phyloP scores from a whole-genome alignment of 306 rosid genomes.

The Biancaea sappan region DNA sequence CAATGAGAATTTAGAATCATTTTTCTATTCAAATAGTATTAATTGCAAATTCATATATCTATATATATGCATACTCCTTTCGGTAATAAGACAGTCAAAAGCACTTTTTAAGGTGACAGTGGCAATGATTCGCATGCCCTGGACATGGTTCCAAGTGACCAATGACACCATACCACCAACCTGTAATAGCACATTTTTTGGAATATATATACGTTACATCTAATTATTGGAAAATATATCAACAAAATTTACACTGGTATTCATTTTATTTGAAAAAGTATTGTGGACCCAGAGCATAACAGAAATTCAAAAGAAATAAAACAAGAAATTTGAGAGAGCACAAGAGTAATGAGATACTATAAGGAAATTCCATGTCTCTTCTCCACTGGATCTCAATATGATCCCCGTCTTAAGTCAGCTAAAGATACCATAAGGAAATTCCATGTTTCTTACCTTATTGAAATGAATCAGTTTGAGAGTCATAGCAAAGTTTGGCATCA shows the following conservation, averaged over 20 bases:
- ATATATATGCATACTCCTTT: no score
- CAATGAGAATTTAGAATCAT: no score
- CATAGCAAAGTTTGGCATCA: constrained; percentile 86
- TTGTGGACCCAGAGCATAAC: no score
- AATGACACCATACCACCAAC: constrained; percentile 95
- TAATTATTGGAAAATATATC: constrained; percentile 14
- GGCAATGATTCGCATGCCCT: constrained; percentile 55
- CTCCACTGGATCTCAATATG: constrained; percentile 98
- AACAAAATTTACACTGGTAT: no score
- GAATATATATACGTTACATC: neutral
- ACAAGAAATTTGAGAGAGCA: constrained; percentile 12
- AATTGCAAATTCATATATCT: no score
- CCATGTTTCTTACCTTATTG: constrained; percentile 83
- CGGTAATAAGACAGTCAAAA: no score
- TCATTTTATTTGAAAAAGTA: no score
- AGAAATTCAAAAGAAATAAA: no score
- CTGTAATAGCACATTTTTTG: constrained; percentile 39
- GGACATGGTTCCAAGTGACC: constrained; percentile 76
- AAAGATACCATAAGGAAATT: no score
- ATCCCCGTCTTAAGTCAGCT: constrained; percentile 73
- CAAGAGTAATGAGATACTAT: constrained; percentile 53
- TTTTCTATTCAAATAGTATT: no score
- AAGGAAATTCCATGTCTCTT: constrained; percentile 78
- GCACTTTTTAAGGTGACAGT: constrained; percentile 56
- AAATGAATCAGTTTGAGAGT: constrained; percentile 59